Evolutionary conservation across 1,284 basidiomycete species (phyloP), one percentile per base, ranked within the genome.

Genomic region (Stygiomarasmius scandens): DNA sequence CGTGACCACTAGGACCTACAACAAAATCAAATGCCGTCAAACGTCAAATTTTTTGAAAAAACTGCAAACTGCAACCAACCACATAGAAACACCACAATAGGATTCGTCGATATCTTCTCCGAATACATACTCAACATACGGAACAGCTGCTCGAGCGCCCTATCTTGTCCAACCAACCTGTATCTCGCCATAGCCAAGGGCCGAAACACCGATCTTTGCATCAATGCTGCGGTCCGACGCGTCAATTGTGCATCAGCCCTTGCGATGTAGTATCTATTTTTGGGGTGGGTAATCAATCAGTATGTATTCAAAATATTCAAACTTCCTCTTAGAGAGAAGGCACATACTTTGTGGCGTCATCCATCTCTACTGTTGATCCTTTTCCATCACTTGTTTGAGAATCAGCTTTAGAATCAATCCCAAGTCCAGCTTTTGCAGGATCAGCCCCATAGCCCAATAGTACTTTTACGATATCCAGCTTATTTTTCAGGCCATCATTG

Each of bases 1-100:
- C 90, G 64, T 92, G 90, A 43, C 90, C 90, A 66, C 89, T 91
- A 1, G 90, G 90, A 47, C 89, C 89, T 89, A 65, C 53, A n/a
- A n/a, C 12, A 36, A 58, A 36, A 46, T 34, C 34, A 60, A 58
- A 54, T n/a, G n/a, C n/a, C n/a, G n/a, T n/a, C n/a, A 46, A 25
- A 24, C 19, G 45, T 34, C 19, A 32, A 36, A 22, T 34, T n/a
- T n/a, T n/a, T n/a, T 22, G 45, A 23, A 41, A 41, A 47, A 32
- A 34, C 29, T 24, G 36, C 19, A 48, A 16, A 9, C 19, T 27
- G 24, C 43, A 20, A 69, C 82, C 55, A 64, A 87, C 89, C 89
- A 69, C 88, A 90, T 27, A 90, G 69, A 56, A 91, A 72, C 24
- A 90, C 86, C 20, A 92, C 88, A 53, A 92, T 83, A 2, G 89